Conservation (phyloP, 306 rosid species). For the Vigna unguiculata region DNA sequence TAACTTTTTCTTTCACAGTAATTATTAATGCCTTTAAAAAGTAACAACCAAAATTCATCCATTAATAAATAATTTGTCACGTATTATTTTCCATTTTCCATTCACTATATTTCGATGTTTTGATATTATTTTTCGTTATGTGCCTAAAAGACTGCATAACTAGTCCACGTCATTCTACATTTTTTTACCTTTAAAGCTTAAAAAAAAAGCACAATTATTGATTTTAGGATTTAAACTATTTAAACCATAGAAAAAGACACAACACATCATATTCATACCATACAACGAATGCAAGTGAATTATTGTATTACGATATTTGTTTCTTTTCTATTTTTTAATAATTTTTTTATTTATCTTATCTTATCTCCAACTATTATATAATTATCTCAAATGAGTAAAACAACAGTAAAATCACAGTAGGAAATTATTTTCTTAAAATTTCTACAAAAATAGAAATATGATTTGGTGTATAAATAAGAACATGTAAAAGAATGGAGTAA, state of each 20-base stretch:
- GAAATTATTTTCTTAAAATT: neutral
- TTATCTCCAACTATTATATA: neutral
- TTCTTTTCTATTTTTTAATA: too few species aligned
- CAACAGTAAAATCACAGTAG: too few species aligned
- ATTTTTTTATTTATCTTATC: neutral
- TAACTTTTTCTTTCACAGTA: too few species aligned
- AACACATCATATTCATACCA: neutral
- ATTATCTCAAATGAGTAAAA: too few species aligned
- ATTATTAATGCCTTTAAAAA: too few species aligned
- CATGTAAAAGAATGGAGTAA: neutral
- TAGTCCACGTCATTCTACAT: neutral
- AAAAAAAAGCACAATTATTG: neutral
- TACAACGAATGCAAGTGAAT: neutral
- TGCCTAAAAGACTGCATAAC: neutral
- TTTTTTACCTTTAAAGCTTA: neutral
- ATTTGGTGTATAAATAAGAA: neutral
- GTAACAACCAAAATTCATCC: too few species aligned
- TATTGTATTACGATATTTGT: neutral
- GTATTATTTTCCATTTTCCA: too few species aligned
- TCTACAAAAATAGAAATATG: too few species aligned
- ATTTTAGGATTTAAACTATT: neutral
- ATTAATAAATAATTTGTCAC: too few species aligned
- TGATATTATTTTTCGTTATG: neutral
- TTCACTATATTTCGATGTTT: neutral
- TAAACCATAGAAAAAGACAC: neutral